Evolutionary conservation across 805 yeast genomes (phyloP).

Genomic region (Zygotorulaspora chibaensis): DNA sequence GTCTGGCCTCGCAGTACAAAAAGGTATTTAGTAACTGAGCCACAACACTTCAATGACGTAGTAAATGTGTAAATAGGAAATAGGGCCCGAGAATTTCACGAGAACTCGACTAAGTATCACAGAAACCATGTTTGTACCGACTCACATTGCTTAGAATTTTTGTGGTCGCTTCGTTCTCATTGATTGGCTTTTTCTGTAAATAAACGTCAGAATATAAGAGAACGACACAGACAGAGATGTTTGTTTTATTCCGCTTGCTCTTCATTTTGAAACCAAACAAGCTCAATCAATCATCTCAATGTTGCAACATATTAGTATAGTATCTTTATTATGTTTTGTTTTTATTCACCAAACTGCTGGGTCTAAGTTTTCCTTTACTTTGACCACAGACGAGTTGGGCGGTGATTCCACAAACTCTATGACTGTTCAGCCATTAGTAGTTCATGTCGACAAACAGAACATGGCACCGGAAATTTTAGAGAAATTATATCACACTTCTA

Average conservation of each 20-base stretch:
- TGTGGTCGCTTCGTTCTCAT: background rate
- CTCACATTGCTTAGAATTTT: background rate
- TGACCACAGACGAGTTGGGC: constrained; percentile 22
- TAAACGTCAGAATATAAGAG: background rate
- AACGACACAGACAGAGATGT: background rate
- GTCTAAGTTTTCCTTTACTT: constrained; percentile 4
- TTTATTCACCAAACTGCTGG: constrained; percentile 3
- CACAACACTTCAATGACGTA: too few species aligned
- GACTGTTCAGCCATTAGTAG: constrained; percentile 12
- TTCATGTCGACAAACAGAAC: constrained; percentile 14
- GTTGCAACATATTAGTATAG: background rate
- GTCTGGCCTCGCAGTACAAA: constrained; percentile 30
- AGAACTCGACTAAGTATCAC: too few species aligned
- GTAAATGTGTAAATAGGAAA: background rate
- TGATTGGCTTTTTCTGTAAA: background rate
- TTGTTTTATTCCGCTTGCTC: background rate
- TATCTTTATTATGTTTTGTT: constrained; percentile 1
- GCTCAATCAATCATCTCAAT: background rate
- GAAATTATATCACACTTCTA: constrained; percentile 21
- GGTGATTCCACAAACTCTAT: constrained; percentile 16
- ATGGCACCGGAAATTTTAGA: constrained; percentile 23
- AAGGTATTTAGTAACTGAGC: constrained; percentile 7
- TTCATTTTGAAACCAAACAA: background rate
- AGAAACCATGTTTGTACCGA: too few species aligned
- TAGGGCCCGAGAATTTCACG: too few species aligned